These are phyloP conservation scores for Saccharomycopsis fibuligera DNA, from an alignment of 805 yeast genomes.

Conservation along the genomic window DNA sequence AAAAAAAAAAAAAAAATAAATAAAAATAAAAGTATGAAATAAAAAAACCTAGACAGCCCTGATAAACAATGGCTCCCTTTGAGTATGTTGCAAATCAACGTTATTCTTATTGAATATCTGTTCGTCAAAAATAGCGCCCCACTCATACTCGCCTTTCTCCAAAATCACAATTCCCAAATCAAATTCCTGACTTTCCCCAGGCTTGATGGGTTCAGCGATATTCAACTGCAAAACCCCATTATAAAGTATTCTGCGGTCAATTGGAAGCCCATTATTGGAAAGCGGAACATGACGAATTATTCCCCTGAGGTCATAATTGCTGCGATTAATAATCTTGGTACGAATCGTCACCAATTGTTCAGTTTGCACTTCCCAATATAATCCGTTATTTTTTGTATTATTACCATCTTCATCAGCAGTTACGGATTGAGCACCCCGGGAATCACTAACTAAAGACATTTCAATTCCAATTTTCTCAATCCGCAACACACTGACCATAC, in stretches of 20 bases:
- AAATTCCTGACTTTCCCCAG: constrained; percentile 37
- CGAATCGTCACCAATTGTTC: constrained; percentile 48
- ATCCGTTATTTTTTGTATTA: constrained; percentile 25
- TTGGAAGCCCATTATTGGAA: constrained; percentile 29
- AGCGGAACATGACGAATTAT: constrained; percentile 54
- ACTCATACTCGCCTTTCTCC: constrained; percentile 75
- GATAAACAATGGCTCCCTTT: constrained; percentile 34
- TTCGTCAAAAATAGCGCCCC: constrained; percentile 62
- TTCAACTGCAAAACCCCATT: constrained; percentile 69
- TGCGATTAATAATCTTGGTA: constrained; percentile 45
- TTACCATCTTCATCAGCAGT: too few species aligned
- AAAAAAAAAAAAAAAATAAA: too few species aligned
- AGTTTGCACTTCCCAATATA: constrained; percentile 31
- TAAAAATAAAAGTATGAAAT: not conserved
- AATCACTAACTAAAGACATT: constrained; percentile 28
- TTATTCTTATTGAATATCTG: constrained; percentile 23
- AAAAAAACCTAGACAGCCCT: constrained; percentile 20
- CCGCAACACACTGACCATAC: constrained; percentile 51
- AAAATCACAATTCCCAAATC: constrained; percentile 57
- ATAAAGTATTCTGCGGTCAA: constrained; percentile 55
- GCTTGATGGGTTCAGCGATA: constrained; percentile 35
- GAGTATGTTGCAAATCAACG: constrained; percentile 33
- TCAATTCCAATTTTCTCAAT: constrained; percentile 41
- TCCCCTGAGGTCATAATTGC: constrained; percentile 40
- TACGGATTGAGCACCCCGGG: too few species aligned